Percentiles rank a stretch among this genome's conserved stretches.
Conservation (phyloP, 192 early-diverging fungal genomes). For the Rhizoclosmatium sp. region DNA sequence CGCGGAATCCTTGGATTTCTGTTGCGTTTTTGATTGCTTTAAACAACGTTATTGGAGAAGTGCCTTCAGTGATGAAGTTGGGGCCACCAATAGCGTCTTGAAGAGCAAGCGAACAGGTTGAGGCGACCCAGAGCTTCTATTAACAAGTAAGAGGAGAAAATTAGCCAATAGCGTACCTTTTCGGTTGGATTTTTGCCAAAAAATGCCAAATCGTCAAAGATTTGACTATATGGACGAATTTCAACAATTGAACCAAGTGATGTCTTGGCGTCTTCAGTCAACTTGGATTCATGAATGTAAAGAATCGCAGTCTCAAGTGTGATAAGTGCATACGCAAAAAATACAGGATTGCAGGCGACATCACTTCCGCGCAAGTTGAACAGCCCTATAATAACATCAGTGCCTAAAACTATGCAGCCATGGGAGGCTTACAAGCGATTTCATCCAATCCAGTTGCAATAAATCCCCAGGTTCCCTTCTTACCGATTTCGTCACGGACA, state of each 20-base stretch:
- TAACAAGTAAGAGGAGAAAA: too few species aligned
- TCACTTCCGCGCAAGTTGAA: slow-evolving; percentile 97
- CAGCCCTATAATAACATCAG: slow-evolving; percentile 63
- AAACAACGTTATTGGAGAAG: slow-evolving; percentile 78
- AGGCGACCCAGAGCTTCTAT: slow-evolving; percentile 68
- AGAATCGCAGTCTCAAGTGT: slow-evolving; percentile 73
- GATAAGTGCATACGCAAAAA: slow-evolving; percentile 90
- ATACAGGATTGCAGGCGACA: slow-evolving; percentile 95
- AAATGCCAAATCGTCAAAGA: slow-evolving; percentile 78
- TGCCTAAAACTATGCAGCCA: too few species aligned
- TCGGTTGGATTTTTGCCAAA: slow-evolving; percentile 25
- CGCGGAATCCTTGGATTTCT: slow-evolving; percentile 92
- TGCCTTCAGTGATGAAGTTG: slow-evolving; percentile 57
- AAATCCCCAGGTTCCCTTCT: slow-evolving; percentile 74
- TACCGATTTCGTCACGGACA: slow-evolving; percentile 72
- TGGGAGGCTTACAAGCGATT: slow-evolving; percentile 71
- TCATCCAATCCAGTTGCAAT: slow-evolving; percentile 93
- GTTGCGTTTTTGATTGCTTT: slow-evolving; percentile 94
- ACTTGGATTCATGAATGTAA: slow-evolving; percentile 79
- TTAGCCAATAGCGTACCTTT: neutral
- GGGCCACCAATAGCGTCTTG: slow-evolving; percentile 71
- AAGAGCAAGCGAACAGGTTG: slow-evolving; percentile 76
- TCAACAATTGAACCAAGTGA: slow-evolving; percentile 68
- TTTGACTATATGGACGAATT: slow-evolving; percentile 74
- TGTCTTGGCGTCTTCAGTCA: slow-evolving; percentile 63